Evolutionary conservation across 2,329 filamentous ascomycete species (phyloP), one percentile per base, ranked within the genome.

Genomic region (Aureobasidium sp.): DNA sequence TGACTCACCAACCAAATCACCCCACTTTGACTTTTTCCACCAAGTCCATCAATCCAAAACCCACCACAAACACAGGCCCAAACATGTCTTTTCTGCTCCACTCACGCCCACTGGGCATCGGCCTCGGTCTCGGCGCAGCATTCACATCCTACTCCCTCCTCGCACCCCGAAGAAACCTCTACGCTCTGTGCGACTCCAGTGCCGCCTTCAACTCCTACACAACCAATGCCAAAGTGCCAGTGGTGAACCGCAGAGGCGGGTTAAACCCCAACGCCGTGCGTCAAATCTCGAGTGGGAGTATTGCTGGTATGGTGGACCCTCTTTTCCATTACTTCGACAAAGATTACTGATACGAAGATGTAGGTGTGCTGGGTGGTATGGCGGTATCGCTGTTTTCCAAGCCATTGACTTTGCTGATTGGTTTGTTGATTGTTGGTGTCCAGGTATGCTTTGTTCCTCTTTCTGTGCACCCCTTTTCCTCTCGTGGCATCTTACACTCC

Each of bases 381-480:
- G 75, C 87, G 0, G 80, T 91, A 29, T 85, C 85, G 63, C 77
- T 87, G 17, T 90, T 92, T 72, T 90, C 87, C 9, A 84, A 84
- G 70, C 84, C 87, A 1, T 76, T 92, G 52, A 86, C 87, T 1
- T 69, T 91, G 17, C 72, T 92, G 22, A 75, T 88, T 22, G 88
- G 88, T 0, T 69, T 90, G 14, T 74, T 85, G 11, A 81, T 89
- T 27, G 77, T 89, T 15, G 78, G 83, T 34, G 70, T 88, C 17
- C 84, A 89, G 76, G 86, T 88, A 76, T 65, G 78, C 22, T 4
- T 9, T 9, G 8, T 2, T 9, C 8, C 29, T 31, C 29, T 2
- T 7, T 31, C 9, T 9, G 11, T 31, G 29, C 29, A 31, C 17
- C 15, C 8, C 8, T 31, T 27, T 11, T 15, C 39, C 29, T 25